Evolutionary conservation across 495 filamentous ascomycete species (phyloP).

Genomic region (Chaetomium cochliodes): DNA sequence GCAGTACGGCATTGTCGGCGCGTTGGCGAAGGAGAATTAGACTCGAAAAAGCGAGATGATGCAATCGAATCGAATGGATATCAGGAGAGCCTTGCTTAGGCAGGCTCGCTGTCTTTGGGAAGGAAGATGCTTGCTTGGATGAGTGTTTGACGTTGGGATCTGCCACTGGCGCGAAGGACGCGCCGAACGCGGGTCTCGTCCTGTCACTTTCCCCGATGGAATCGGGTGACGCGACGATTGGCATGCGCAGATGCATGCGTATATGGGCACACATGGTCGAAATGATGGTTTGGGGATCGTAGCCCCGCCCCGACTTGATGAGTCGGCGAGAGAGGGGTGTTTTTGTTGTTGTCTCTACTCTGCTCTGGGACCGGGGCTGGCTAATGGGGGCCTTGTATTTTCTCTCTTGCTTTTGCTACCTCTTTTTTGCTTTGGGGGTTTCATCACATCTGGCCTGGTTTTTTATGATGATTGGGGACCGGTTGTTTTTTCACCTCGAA

Average conservation of each 20-base stretch:
- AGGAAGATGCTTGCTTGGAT: background rate
- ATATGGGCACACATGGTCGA: background rate
- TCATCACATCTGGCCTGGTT: background rate
- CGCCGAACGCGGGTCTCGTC: background rate
- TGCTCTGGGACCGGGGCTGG: background rate
- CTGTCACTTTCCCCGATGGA: background rate
- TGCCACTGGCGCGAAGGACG: background rate
- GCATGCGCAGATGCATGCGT: background rate
- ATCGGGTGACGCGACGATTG: background rate
- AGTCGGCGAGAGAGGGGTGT: background rate
- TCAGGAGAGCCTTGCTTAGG: background rate
- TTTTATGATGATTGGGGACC: too few relatives aligned
- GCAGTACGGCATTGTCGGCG: slow-evolving; percentile 62
- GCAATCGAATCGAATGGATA: too few relatives aligned
- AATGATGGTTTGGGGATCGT: background rate
- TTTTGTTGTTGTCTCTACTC: too few relatives aligned
- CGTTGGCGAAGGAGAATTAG: slow-evolving; percentile 24
- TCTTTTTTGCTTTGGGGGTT: slow-evolving; percentile 5
- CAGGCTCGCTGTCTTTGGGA: background rate
- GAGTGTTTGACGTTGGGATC: background rate
- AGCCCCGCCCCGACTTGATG: background rate
- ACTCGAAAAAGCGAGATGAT: background rate
- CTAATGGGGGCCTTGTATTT: slow-evolving; percentile 10
- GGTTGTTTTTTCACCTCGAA: background rate
- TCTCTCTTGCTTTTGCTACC: background rate